Conservation (phyloP, 2,329 filamentous ascomycete genomes). For the Claviceps quebecensis region DNA sequence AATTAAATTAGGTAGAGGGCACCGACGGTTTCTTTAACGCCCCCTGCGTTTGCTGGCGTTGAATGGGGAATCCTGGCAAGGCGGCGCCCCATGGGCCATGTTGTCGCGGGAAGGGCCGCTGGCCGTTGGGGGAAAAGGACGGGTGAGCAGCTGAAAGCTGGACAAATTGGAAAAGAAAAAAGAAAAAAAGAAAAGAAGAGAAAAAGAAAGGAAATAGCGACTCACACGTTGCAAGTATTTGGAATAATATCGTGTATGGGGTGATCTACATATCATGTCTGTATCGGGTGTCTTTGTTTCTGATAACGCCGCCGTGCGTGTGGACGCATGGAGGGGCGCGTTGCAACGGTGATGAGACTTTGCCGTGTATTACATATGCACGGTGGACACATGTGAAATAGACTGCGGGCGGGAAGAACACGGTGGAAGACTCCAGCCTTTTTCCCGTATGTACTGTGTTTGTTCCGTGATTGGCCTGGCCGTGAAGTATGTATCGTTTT, state of each 20-base stretch:
- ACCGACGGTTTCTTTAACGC: too few species aligned
- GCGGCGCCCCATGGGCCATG: neutral
- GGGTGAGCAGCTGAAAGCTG: neutral
- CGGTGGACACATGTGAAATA: neutral
- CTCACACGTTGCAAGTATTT: neutral
- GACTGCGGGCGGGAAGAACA: neutral
- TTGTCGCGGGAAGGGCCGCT: neutral
- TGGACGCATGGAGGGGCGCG: neutral
- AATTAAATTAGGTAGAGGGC: too few species aligned
- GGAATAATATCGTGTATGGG: neutral
- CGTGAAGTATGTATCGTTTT: neutral
- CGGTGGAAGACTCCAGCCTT: too few species aligned
- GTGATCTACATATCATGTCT: neutral
- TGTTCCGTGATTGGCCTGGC: neutral
- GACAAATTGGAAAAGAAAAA: neutral
- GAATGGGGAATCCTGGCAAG: neutral
- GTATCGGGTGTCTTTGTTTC: neutral
- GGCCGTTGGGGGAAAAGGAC: neutral
- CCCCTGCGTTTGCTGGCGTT: too few species aligned
- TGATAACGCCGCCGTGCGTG: neutral
- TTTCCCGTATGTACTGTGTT: neutral
- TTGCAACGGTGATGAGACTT: neutral
- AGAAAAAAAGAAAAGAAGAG: neutral
- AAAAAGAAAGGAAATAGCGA: neutral
- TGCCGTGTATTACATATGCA: neutral